A percentile compares a stretch with the other conserved stretches of the same genome.
These are phyloP conservation scores for Salix exigua DNA, from an alignment of 345 rosid genomes.

Conservation along the genomic window DNA sequence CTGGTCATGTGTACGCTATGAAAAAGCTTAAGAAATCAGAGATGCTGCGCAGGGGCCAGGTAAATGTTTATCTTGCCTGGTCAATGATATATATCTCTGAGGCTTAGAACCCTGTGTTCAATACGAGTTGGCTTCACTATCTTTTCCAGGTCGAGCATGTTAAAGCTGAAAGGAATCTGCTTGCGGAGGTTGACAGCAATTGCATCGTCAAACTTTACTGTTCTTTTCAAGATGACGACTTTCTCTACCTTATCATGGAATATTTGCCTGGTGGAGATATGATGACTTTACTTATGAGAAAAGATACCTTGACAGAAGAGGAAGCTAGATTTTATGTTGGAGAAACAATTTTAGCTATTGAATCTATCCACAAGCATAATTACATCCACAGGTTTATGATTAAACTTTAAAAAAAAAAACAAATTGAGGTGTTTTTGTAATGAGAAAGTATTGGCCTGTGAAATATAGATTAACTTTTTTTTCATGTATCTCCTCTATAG, in stretches of 20 bases:
- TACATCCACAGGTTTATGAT: slow-evolving; percentile 78
- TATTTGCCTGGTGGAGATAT: slow-evolving; percentile 96
- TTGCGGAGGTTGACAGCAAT: slow-evolving; percentile 94
- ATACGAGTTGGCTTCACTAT: slow-evolving; percentile 9
- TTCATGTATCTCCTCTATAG: slow-evolving; percentile 31
- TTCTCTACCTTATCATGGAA: slow-evolving; percentile 89
- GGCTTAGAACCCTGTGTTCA: slow-evolving; percentile 9
- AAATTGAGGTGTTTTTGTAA: neutral
- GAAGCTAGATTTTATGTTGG: slow-evolving; percentile 90
- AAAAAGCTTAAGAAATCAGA: slow-evolving; percentile 86
- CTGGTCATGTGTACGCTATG: slow-evolving; percentile 94
- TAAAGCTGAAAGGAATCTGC: slow-evolving; percentile 89
- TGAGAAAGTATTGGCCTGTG: neutral
- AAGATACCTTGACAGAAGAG: slow-evolving; percentile 82
- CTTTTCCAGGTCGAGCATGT: slow-evolving; percentile 81
- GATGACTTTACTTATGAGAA: slow-evolving; percentile 97
- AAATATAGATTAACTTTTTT: slow-evolving; percentile 9
- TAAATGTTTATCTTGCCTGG: slow-evolving; percentile 23
- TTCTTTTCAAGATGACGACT: slow-evolving; percentile 92
- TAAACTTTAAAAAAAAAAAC: neutral
- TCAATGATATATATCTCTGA: neutral
- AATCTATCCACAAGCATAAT: slow-evolving; percentile 85
- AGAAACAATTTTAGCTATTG: slow-evolving; percentile 83
- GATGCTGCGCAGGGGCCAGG: slow-evolving; percentile 99
- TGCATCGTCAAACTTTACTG: slow-evolving; percentile 93